Conservation (phyloP, 2,329 filamentous ascomycete species). For the Ophiocordyceps sinensis region DNA sequence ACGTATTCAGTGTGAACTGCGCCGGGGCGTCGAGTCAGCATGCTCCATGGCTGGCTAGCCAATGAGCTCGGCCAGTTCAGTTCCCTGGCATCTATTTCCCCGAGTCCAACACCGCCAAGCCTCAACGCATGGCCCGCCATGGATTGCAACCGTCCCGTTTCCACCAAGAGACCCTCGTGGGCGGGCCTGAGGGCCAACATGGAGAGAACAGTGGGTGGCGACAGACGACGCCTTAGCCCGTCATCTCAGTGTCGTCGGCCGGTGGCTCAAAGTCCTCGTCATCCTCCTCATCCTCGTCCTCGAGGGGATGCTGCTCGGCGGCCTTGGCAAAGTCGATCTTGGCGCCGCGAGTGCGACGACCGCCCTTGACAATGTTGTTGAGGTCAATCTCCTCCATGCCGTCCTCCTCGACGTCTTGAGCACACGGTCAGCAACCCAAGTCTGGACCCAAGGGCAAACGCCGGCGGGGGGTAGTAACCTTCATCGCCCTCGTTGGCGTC, state of each 20-base stretch:
- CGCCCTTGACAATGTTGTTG: slow-evolving; percentile 68
- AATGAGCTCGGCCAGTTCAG: no score
- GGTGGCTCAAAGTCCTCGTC: slow-evolving; percentile 55
- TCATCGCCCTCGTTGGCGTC: slow-evolving; percentile 14
- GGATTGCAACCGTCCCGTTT: no score
- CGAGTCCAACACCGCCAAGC: no score
- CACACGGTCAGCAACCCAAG: slow-evolving; percentile 10
- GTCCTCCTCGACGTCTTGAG: slow-evolving; percentile 49
- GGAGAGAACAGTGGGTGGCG: no score
- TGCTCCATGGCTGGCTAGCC: no score
- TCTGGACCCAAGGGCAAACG: not conserved
- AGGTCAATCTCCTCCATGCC: slow-evolving; percentile 85
- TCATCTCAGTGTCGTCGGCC: slow-evolving; percentile 57
- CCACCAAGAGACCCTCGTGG: no score
- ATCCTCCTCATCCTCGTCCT: slow-evolving; percentile 70
- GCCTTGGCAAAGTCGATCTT: slow-evolving; percentile 90
- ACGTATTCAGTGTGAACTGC: no score
- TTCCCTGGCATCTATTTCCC: no score
- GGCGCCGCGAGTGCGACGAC: slow-evolving; percentile 79
- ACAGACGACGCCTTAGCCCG: slow-evolving; percentile 12
- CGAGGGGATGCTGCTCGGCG: slow-evolving; percentile 58
- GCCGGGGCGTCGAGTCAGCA: no score
- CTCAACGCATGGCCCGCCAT: no score
- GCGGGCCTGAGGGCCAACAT: no score
- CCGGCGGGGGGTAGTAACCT: no score